phyloP scores from a whole-genome alignment of 164 flowering plant species.

The Annona cherimola region DNA sequence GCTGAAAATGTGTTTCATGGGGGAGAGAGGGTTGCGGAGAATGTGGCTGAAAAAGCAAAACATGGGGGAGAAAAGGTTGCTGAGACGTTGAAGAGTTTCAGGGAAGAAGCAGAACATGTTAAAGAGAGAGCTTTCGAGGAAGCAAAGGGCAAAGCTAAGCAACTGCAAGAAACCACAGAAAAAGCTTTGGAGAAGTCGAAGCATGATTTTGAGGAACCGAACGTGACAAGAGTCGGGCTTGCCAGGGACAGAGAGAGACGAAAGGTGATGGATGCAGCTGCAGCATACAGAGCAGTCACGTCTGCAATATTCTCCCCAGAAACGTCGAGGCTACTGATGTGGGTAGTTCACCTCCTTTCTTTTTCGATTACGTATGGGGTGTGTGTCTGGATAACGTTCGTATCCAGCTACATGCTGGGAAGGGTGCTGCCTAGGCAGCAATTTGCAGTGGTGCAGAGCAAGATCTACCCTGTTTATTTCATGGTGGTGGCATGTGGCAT shows the following conservation, averaged over 20 bases:
- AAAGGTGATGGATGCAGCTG: constrained; percentile 8
- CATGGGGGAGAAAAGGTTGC: constrained; percentile 10
- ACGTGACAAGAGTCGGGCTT: not conserved
- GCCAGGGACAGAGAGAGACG: not conserved
- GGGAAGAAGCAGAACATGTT: not conserved
- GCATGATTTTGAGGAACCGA: not conserved
- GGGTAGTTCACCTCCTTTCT: constrained; percentile 39
- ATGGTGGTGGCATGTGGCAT: constrained; percentile 38
- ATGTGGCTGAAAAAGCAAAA: too few species aligned
- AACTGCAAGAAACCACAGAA: not conserved
- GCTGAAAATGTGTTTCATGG: not conserved
- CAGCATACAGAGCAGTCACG: constrained; percentile 5
- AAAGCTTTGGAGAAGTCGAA: constrained; percentile 2
- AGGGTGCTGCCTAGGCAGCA: constrained; percentile 54
- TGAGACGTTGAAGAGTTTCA: constrained; percentile 4
- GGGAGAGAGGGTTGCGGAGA: not conserved
- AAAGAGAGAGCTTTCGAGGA: not conserved
- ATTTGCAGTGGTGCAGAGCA: constrained; percentile 74
- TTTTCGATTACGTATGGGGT: constrained; percentile 55
- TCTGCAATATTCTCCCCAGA: constrained; percentile 8
- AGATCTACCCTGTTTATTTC: constrained; percentile 74
- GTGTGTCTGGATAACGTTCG: constrained; percentile 67
- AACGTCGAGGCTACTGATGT: constrained; percentile 10
- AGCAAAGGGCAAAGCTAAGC: constrained; percentile 3
- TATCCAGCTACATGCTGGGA: constrained; percentile 54